Conservation (phyloP, 2,329 filamentous ascomycete species). For the Akanthomyces lecanii region DNA sequence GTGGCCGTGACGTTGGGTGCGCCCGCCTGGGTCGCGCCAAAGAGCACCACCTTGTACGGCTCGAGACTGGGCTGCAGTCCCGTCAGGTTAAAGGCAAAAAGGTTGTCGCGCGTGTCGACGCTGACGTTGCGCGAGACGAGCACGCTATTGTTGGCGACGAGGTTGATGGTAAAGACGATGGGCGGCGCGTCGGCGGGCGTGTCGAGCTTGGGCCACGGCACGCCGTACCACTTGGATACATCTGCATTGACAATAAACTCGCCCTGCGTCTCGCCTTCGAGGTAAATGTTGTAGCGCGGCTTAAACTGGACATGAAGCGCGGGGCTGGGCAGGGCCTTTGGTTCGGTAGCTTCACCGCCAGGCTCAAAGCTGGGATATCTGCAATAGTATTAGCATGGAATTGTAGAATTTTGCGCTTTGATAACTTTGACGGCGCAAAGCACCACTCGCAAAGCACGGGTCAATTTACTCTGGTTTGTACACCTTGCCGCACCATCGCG, state of each 20-base stretch:
- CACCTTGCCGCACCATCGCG: conserved; percentile 45
- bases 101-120: conserved; percentile 32
- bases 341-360: conserved; percentile 39
- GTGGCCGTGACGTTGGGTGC: conserved; percentile 33
- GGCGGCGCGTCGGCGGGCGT: conserved; percentile 20
- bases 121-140: conserved; percentile 33
- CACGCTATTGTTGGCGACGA: conserved; percentile 26
- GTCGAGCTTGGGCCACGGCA: conserved; percentile 30
- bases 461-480: conserved; percentile 37
- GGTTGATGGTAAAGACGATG: conserved; percentile 36
- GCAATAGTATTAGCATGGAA: neutral
- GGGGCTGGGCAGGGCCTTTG: conserved; percentile 28
- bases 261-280: conserved; percentile 36
- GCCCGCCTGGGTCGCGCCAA: conserved; percentile 30
- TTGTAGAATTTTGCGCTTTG: neutral
- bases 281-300: conserved; percentile 44
- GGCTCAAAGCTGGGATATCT: conserved; percentile 41
- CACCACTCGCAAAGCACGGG: neutral
- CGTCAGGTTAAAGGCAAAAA: conserved; percentile 36
- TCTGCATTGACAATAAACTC: conserved; percentile 42
- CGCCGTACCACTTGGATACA: conserved; percentile 39
- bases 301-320: conserved; percentile 41
- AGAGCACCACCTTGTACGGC: conserved; percentile 38
- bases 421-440: neutral
- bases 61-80: conserved; percentile 32